Evolutionary conservation across 768 basidiomycete species (phyloP).

Genomic region (Amanita polypyramis): DNA sequence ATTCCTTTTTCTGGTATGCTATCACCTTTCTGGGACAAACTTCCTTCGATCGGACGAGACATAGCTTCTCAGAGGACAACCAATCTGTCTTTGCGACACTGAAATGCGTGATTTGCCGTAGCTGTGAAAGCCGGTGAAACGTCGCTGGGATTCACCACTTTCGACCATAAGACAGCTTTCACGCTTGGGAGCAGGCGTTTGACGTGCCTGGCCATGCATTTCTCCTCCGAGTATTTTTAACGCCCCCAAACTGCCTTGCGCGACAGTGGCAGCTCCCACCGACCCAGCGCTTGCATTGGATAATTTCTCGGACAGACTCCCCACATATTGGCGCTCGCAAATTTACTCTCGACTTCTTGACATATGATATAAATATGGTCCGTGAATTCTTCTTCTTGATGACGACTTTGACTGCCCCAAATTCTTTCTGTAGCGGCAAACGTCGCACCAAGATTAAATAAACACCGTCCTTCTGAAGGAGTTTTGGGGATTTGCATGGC

Average conservation of each 20-base stretch:
- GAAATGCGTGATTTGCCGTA: background rate
- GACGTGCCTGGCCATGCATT: background rate
- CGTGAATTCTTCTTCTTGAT: conserved; percentile 3
- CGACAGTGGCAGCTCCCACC: too few species aligned
- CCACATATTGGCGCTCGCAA: background rate
- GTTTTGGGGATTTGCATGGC: conserved; percentile 7
- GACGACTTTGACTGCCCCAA: background rate
- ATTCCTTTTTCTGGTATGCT: too few species aligned
- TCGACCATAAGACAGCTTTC: background rate
- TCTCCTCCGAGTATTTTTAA: background rate
- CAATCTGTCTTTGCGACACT: too few species aligned
- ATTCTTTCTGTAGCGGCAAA: background rate
- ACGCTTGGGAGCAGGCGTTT: background rate
- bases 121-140: background rate
- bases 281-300: too few species aligned
- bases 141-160: background rate
- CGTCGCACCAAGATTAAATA: background rate
- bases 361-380: background rate
- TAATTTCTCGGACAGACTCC: background rate
- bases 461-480: background rate
- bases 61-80: background rate
- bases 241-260: background rate
- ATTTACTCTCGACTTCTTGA: background rate
- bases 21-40: background rate
- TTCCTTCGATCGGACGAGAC: background rate